Base-by-base conservation (phyloP, 2,329 filamentous ascomycete genomes). In the Cercospora brassicicola region DNA sequence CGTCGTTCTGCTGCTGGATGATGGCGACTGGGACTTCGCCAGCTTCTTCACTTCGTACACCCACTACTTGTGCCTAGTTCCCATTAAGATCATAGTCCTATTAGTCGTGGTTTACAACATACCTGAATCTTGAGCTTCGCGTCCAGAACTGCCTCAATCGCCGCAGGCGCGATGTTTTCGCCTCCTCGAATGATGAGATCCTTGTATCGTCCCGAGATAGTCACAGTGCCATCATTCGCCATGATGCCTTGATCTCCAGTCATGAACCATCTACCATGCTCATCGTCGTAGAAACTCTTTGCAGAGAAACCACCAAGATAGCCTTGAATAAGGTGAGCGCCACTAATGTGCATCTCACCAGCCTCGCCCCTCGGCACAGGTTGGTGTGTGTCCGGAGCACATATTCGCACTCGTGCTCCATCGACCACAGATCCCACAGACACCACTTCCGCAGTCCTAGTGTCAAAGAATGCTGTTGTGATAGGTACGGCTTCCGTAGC, bases 11-110 rank as follows among this genome's bases (percentile, higher is more conserved):
- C 42, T 45, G 60, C 45, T 60, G 62, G 5, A 71, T 42, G 33
- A 73, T 30, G 4, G 70, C 71, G 4, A 73, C 67, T 5, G 71
- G 71, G 13, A 73, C 71, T 55, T 72, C 68, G 1, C 71, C 71
- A 10, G 64, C 67, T 11, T 69, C 53, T 11, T 66, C 62, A 59
- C 72, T 69, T 15, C 42, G 36, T 18, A 65, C 53, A 13, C 67
- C 71, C n/a, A 73, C 65, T 5, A 73, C 70, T 59, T 73, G 70
- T 20, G 67, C 67, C 36, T 67, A n/a, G 0, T 5, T 13, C 8
- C 7, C 4, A n/a, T 56, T 13, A 56, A 26, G 4, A 9, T 13
- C 8, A 23, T 10, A 3, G 3, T 6, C 5, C 2, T 2, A 8
- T 30, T 2, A 11, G 11, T 30, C 4, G 11, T 11, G 8, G 3